Conservation (phyloP, 805 yeast species). For the Komagataella pseudopastoris region DNA sequence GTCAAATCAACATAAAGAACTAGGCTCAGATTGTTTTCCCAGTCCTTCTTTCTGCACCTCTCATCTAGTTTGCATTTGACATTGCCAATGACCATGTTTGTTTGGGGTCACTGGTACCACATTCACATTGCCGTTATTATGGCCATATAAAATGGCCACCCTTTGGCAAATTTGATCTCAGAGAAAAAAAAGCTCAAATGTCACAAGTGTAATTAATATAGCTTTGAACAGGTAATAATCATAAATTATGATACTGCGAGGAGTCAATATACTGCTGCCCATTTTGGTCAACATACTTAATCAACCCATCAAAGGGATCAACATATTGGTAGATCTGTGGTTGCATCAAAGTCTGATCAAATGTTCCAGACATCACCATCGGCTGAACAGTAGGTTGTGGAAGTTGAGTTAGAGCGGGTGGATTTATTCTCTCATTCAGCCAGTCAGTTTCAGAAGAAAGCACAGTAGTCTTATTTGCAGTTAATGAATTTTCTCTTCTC, state of each 20-base stretch:
- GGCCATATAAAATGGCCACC: too few species aligned
- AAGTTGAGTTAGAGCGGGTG: slow-evolving; percentile 9
- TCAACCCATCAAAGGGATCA: slow-evolving; percentile 58
- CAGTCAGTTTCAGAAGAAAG: slow-evolving; percentile 22
- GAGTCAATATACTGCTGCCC: slow-evolving; percentile 52
- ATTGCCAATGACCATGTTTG: too few species aligned
- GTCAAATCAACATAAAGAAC: too few species aligned
- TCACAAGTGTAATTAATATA: neutral
- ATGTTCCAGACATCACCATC: slow-evolving; percentile 7
- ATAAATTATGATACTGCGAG: neutral
- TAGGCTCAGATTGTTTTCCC: too few species aligned
- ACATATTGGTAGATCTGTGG: slow-evolving; percentile 50
- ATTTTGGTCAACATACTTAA: slow-evolving; percentile 52
- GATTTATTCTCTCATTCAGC: slow-evolving; percentile 8
- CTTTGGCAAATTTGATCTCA: too few species aligned
- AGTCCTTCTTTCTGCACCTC: too few species aligned
- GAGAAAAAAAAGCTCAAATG: too few species aligned
- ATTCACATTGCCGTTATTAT: too few species aligned
- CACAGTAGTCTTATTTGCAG: slow-evolving; percentile 19
- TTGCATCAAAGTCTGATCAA: slow-evolving; percentile 8
- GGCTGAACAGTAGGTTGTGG: slow-evolving; percentile 7
- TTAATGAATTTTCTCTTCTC: slow-evolving; percentile 20
- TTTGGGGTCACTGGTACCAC: too few species aligned
- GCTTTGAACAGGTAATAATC: neutral
- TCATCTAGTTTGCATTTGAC: too few species aligned